These are phyloP conservation scores for Aspergillus sp. DNA, from an alignment of 2,329 filamentous ascomycete genomes.

Conservation along the genomic window DNA sequence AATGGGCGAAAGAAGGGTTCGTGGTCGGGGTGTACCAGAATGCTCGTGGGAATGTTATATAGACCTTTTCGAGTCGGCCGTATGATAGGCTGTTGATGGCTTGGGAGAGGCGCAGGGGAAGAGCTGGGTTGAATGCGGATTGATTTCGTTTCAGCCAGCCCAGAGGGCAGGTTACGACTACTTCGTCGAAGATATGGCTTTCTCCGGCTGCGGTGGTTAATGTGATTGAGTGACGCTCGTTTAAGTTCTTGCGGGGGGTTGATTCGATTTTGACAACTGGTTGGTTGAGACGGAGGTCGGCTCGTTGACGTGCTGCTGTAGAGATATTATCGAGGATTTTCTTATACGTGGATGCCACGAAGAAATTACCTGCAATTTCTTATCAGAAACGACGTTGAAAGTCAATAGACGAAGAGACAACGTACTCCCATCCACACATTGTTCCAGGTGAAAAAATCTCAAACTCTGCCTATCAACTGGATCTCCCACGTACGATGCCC, in stretches of 20 bases:
- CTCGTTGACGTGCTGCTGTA: slow-evolving; percentile 42
- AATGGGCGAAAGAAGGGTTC: slow-evolving; percentile 67
- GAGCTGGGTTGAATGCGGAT: slow-evolving; percentile 39
- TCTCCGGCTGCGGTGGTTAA: slow-evolving; percentile 36
- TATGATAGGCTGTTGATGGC: slow-evolving; percentile 47
- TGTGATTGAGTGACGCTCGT: slow-evolving; percentile 36
- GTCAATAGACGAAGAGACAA: background rate
- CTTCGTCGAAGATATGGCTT: slow-evolving; percentile 43
- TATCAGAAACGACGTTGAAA: background rate
- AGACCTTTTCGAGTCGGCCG: slow-evolving; percentile 45
- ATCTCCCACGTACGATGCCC: slow-evolving; percentile 62
- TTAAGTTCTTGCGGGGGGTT: slow-evolving; percentile 8
- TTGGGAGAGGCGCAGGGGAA: slow-evolving; percentile 37
- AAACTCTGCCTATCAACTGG: slow-evolving; percentile 56
- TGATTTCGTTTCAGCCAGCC: slow-evolving; percentile 51
- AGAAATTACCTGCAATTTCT: slow-evolving; percentile 49
- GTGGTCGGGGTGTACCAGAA: slow-evolving; percentile 61
- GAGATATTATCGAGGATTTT: slow-evolving; percentile 53
- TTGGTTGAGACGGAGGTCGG: slow-evolving; percentile 45
- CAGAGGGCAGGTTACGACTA: slow-evolving; percentile 49
- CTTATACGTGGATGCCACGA: slow-evolving; percentile 58
- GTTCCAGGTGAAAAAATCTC: slow-evolving; percentile 62
- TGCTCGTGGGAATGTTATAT: slow-evolving; percentile 65
- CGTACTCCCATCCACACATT: slow-evolving; percentile 58
- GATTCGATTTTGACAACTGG: slow-evolving; percentile 39